Base-by-base conservation (phyloP, 2,329 filamentous ascomycete genomes). In the Xylaria sp. region DNA sequence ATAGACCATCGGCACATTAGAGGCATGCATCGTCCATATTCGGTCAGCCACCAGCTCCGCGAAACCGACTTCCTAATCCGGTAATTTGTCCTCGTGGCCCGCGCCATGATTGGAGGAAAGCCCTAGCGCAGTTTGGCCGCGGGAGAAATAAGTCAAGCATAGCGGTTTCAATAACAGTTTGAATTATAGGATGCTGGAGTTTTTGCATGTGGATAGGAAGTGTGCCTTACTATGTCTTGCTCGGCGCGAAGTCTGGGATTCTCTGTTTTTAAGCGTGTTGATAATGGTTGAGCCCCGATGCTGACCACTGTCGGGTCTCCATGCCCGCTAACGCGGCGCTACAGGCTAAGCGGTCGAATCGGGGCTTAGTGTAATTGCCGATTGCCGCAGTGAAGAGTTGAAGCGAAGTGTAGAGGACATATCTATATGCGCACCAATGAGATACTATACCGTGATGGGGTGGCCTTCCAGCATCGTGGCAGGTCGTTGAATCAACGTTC, bases 81-180 rank as follows among this genome's bases (percentile, higher is more conserved):
- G 68, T 23, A 68, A 53, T 64, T 57, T 44, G 16, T 44, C 37
- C n/a, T 35, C 44, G 8, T 25, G 32, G 27, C 12, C 23, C 35
- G 48, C 23, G 16, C 42, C 2, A 6, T 71, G 62, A 68, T 70
- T 71, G 70, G 70, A 68, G 68, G 68, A 68, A 70, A 35, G 13
- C 18, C 13, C n/a, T 18, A 10, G 18, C 13, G 37, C 12, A 70
- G 53, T 60, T 71, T 62, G 69, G 25, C 67, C 64, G 66, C 18
- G 21, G 48, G 13, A 10, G 29, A 21, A 44, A 29, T 27, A 29
- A 27, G 37, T 42, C 10, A 29, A 21, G 23, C 37, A 44, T 21
- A n/a, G 12, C 47, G n/a, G 44, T 51, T 66, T 60, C 35, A 47
- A 40, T 42, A 42, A 48, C 13, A 29, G 55, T 58, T 58, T 58